Percentiles rank a stretch among this genome's conserved stretches.
Evolutionary conservation across 78 protist species (phyloP).

Genomic region (Creolimax fragrantissima): DNA sequence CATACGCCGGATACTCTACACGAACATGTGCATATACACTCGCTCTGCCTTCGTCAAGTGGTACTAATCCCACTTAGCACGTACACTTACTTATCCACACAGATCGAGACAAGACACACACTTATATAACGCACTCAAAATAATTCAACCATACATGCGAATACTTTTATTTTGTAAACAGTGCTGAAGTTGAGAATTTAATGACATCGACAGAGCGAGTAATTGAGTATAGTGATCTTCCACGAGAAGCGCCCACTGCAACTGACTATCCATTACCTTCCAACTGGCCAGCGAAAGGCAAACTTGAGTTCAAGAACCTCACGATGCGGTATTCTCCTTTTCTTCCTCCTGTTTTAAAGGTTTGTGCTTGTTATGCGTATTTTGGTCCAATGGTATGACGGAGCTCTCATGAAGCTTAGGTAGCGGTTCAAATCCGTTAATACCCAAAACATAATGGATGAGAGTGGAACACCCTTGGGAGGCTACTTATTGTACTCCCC

Average conservation of each 20-base stretch:
- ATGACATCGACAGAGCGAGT: conserved; percentile 50
- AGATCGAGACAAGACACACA: no score
- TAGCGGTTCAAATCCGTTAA: neutral
- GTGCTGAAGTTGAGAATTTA: conserved; percentile 27
- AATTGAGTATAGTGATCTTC: conserved; percentile 29
- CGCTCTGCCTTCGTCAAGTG: no score
- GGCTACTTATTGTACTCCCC: no score
- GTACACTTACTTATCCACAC: no score
- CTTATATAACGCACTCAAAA: no score
- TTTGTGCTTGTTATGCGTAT: neutral
- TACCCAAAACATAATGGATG: no score
- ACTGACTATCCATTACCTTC: neutral
- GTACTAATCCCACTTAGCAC: no score
- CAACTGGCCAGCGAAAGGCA: conserved; percentile 39
- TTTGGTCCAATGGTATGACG: neutral
- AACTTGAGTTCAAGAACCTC: neutral
- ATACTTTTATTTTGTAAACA: no score
- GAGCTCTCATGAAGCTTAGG: neutral
- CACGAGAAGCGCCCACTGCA: conserved; percentile 1
- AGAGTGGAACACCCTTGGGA: no score
- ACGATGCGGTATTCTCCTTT: conserved; percentile 35
- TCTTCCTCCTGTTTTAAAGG: neutral
- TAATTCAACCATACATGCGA: no score
- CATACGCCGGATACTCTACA: no score
- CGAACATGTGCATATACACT: no score